A percentile compares a stretch with the other conserved stretches of the same genome.
These are phyloP conservation scores for Chaetomiaceae sp. DNA, from an alignment of 2,329 filamentous ascomycete species.

Conservation along the genomic window DNA sequence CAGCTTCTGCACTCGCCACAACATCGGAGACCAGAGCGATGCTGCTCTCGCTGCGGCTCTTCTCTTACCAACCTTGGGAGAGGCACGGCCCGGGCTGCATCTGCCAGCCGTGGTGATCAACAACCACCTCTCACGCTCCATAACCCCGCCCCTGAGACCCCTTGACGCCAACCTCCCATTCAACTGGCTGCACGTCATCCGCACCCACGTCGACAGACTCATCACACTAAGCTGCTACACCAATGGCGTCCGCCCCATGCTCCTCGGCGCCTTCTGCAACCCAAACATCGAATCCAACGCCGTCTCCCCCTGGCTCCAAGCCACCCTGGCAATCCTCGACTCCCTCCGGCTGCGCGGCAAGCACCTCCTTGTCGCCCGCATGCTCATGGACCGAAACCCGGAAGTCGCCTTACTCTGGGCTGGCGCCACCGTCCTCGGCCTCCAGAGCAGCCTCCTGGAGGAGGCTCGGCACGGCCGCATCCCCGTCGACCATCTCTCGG, in stretches of 20 bases:
- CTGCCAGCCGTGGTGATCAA: neutral
- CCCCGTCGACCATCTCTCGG: neutral
- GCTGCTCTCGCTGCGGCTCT: neutral
- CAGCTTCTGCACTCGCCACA: neutral
- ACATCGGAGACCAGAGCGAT: neutral
- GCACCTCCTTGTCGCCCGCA: neutral
- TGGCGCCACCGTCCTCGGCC: neutral
- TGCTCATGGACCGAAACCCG: neutral
- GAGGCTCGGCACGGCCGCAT: neutral
- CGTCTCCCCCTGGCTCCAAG: neutral
- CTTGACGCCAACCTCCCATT: neutral
- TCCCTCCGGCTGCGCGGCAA: neutral
- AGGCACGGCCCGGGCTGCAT: neutral
- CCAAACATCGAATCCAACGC: neutral
- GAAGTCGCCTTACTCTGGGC: neutral
- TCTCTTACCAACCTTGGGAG: neutral
- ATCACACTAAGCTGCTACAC: neutral
- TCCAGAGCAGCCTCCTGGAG: neutral
- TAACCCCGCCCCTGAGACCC: neutral
- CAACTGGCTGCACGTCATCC: neutral
- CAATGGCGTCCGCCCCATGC: neutral
- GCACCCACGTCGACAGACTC: neutral
- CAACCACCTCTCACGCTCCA: neutral
- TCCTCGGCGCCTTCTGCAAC: conserved; percentile 1
- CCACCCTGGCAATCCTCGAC: neutral